Evolutionary conservation across 805 yeast species (phyloP), one percentile per base, ranked within the genome.

Genomic region (Kodamaea restingae): DNA sequence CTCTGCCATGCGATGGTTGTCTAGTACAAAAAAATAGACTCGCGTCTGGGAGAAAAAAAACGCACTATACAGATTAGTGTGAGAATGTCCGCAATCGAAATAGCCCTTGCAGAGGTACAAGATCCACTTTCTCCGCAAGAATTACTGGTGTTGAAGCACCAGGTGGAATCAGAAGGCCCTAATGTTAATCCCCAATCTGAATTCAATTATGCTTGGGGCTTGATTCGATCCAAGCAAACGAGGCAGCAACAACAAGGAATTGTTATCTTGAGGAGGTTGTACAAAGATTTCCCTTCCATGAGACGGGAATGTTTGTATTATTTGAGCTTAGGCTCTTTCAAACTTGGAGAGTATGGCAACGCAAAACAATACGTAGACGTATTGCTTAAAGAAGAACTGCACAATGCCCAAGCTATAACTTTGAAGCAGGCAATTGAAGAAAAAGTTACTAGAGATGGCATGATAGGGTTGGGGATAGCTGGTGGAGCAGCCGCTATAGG

Each of bases 121-220:
- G 62, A 60, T 24, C 82, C 95, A 0, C 70, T 90, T 15, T 71
- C 90, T 0, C 72, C 76, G 4, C 84, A 82, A 41, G 95, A 91
- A 52, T 71, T 93, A 30, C 81, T 78, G 11, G 75, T 88, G 1
- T 73, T 93, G 21, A 81, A 78, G 46, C 75, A 80, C 49, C 96
- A 88, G 52, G 88, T 86, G 29, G 76, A 79, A 18, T 70, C 82
- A 1, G 98, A 93, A 57, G 81, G 84, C 22, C 95, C 93, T 4
- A 68, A 74, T 28, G 88, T 87, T 0, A 73, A 90, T 0, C 73
- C 85, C 0, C 97, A 88, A 59, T 82, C 96, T 2, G 76, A 80
- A 42, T 93, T 93, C 73, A 93, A 95, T 61, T 86, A 85, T 52
- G 95, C 97, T 0, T 93, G 99, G 98, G 98, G 95, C 3, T 68